Evolutionary conservation across 2,329 filamentous ascomycete species (phyloP).

Genomic region (Cryphonectria naterciae): DNA sequence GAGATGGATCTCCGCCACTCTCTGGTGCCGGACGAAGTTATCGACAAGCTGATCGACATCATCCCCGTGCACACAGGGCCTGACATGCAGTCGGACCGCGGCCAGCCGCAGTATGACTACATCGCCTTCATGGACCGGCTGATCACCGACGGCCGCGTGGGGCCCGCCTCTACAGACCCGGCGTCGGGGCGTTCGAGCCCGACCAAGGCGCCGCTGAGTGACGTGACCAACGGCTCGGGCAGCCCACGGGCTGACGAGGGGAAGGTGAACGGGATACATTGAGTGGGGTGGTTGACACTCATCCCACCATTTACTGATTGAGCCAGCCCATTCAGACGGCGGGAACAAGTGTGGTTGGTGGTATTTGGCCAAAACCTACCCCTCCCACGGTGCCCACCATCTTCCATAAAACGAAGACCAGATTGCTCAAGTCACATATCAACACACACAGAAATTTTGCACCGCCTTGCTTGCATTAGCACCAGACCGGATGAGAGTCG

Average conservation of each 20-base stretch:
- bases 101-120: conserved; percentile 90
- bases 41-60: conserved; percentile 85
- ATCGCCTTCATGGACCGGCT: conserved; percentile 95
- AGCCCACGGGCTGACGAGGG: conserved; percentile 39
- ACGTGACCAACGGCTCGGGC: conserved; percentile 35
- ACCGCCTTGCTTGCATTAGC: neutral
- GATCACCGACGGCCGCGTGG: conserved; percentile 52
- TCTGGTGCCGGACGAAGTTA: conserved; percentile 94
- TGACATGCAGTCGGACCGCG: conserved; percentile 82
- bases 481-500: neutral
- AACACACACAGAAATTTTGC: neutral
- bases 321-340: neutral
- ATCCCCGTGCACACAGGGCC: conserved; percentile 86
- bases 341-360: neutral
- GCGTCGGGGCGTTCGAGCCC: conserved; percentile 29
- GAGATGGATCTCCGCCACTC: conserved; percentile 96
- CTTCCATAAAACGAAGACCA: neutral
- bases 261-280: conserved; percentile 43
- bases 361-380: neutral
- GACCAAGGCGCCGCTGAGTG: conserved; percentile 29
- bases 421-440: neutral
- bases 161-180: conserved; percentile 17
- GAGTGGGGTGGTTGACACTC: neutral
- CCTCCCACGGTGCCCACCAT: too few species aligned
- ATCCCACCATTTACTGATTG: neutral